Base-by-base conservation (phyloP, 2,329 filamentous ascomycete species). In the Penicillium brevicompactum region DNA sequence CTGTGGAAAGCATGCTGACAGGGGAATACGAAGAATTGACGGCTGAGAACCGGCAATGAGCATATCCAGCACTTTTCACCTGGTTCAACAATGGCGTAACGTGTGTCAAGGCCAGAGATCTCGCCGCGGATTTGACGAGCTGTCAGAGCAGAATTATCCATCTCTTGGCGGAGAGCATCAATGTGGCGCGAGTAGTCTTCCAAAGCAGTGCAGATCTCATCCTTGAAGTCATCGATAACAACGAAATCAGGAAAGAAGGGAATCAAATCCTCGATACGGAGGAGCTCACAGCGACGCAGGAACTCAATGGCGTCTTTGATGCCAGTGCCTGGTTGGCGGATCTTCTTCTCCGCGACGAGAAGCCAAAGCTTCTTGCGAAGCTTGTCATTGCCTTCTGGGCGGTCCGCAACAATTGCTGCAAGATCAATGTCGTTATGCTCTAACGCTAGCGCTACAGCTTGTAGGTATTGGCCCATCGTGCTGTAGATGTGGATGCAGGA, bases 241-340 rank as follows among this genome's bases (percentile, higher is more conserved):
- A 97, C 92, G 70, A 99, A 99, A 72, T 99, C 94, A 0, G 94
- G 94, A 76, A 99, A 99, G 79, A 99, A 97, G 0, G 94, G 94
- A 40, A 99, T 97, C 30, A 99, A 78, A 68, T 99, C 94, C 76
- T 99, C 94, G 60, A 99, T 99, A 60, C 89, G 88, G 46, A 99
- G 84, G 11, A 97, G 82, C 57, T 97, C 92, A 71, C 93, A 97
- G 9, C 91, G 87, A 64, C 91, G 91, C 11, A 97, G 82, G 69
- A 99, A 97, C 58, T 95, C 91, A 63, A 99, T 96, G 2, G 94
- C 94, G 31, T 88, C 84, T 75, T 91, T 97, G 81, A 97, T 97
- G 49, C 91, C 90, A 56, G 89, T 88, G 6, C 87, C 89, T 60
- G 92, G 87, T 51, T 80, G 76, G 1, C 87, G 87, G 62, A 99